These are phyloP conservation scores for Eucalyptus decipiens DNA, from an alignment of 345 rosid genomes.

Conservation along the genomic window DNA sequence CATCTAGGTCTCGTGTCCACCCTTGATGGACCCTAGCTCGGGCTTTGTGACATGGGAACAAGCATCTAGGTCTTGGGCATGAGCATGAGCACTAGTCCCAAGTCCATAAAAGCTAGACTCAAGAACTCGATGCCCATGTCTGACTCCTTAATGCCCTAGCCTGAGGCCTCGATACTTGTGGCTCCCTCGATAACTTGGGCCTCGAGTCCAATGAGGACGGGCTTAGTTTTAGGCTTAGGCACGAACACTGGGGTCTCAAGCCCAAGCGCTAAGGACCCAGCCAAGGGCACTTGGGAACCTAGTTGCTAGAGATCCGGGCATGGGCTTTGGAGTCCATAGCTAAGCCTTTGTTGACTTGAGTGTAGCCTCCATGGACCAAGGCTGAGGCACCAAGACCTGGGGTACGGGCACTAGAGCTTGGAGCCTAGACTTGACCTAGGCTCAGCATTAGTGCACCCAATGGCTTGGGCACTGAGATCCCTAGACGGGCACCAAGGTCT, in stretches of 20 bases:
- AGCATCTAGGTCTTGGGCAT: not conserved
- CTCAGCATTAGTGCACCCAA: no score
- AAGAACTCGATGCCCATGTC: no score
- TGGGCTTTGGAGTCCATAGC: not conserved
- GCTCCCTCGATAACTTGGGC: not conserved
- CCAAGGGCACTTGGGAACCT: not conserved
- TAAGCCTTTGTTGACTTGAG: not conserved
- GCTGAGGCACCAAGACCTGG: fast-evolving
- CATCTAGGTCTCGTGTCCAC: not conserved
- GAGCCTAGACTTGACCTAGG: not conserved
- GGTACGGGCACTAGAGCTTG: fast-evolving
- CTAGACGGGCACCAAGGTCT: not conserved
- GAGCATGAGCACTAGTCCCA: not conserved
- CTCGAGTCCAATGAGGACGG: fast-evolving
- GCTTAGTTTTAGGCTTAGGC: not conserved
- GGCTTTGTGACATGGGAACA: fast-evolving
- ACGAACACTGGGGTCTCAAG: fast-evolving
- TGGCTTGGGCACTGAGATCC: not conserved
- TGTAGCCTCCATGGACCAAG: not conserved
- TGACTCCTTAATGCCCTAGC: fast-evolving
- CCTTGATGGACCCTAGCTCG: not conserved
- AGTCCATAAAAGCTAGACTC: not conserved
- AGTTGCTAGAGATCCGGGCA: not conserved
- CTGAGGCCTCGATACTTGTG: no score
- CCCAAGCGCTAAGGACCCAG: not conserved